A percentile compares a stretch with the other conserved stretches of the same genome.
phyloP scores from a whole-genome alignment of 768 basidiomycete species.

The Macrolepiota fuliginosa region DNA sequence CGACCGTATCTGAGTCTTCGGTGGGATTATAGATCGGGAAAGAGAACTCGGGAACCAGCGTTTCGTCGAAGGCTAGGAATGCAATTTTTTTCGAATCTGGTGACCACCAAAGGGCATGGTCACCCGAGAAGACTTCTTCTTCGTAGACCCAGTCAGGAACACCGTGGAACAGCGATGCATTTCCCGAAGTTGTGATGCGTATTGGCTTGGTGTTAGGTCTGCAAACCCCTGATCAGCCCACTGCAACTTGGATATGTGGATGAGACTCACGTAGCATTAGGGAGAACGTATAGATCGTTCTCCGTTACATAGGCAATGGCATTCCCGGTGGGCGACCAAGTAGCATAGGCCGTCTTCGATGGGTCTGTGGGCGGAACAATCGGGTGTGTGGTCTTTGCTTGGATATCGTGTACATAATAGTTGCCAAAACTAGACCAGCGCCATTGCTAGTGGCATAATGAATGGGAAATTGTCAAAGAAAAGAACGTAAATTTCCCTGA shows the following conservation, averaged over 20 bases:
- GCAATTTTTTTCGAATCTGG: conserved; percentile 76
- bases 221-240: conserved; percentile 5
- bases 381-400: conserved; percentile 64
- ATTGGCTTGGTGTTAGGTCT: conserved; percentile 48
- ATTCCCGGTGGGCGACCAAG: conserved; percentile 85
- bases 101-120: conserved; percentile 89
- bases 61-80: conserved; percentile 88
- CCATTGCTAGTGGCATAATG: conserved; percentile 71
- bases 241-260: not conserved
- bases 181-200: conserved; percentile 80
- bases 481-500: conserved; percentile 21
- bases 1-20: conserved; percentile 59
- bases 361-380: conserved; percentile 68
- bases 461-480: not conserved
- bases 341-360: conserved; percentile 72
- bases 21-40: conserved; percentile 94
- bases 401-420: conserved; percentile 88
- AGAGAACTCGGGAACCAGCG: conserved; percentile 78
- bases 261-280: conserved; percentile 56
- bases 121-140: conserved; percentile 77
- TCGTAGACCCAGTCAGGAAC: conserved; percentile 98
- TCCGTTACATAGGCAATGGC: conserved; percentile 82
- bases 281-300: conserved; percentile 88
- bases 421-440: conserved; percentile 87
- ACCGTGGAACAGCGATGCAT: conserved; percentile 85